Evolutionary conservation across 768 basidiomycete genomes (phyloP).

Genomic region (Atractiella rhizophila): DNA sequence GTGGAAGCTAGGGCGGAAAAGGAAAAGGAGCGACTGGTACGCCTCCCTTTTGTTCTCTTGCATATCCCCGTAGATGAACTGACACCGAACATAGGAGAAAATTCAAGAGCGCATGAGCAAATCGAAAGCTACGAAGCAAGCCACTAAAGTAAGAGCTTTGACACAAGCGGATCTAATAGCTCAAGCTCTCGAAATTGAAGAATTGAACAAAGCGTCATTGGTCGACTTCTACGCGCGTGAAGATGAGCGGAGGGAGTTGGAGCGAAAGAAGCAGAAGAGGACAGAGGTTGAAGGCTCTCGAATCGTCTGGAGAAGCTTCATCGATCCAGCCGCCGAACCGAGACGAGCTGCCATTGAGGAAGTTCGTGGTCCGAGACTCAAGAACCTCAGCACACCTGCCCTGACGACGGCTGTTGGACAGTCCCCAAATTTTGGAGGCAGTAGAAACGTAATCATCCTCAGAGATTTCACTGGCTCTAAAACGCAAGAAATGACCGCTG

Average conservation of each 20-base stretch:
- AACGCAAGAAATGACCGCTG: background rate
- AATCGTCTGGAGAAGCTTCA: too few species aligned
- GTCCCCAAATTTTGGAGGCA: too few species aligned
- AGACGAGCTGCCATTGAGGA: background rate
- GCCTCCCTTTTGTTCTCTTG: background rate
- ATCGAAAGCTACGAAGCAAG: constrained; percentile 5
- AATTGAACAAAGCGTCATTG: constrained; percentile 54
- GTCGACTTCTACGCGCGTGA: constrained; percentile 52
- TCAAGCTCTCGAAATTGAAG: constrained; percentile 61
- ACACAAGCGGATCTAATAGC: constrained; percentile 69
- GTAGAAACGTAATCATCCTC: background rate
- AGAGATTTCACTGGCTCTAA: background rate
- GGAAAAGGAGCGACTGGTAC: background rate
- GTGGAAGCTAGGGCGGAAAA: constrained; percentile 20
- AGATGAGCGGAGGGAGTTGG: constrained; percentile 44
- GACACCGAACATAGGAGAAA: too few species aligned
- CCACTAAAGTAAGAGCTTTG: background rate
- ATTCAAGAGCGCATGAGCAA: background rate
- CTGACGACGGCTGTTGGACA: background rate
- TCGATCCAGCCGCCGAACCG: background rate
- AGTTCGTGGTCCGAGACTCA: background rate
- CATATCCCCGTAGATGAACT: background rate
- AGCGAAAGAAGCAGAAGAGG: constrained; percentile 3
- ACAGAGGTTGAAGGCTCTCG: constrained; percentile 35
- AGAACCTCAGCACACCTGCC: background rate